A percentile compares a stretch with the other conserved stretches of the same genome.
Conservation (phyloP, 2,329 filamentous ascomycete species). For the Berkeleyomyces basicola region DNA sequence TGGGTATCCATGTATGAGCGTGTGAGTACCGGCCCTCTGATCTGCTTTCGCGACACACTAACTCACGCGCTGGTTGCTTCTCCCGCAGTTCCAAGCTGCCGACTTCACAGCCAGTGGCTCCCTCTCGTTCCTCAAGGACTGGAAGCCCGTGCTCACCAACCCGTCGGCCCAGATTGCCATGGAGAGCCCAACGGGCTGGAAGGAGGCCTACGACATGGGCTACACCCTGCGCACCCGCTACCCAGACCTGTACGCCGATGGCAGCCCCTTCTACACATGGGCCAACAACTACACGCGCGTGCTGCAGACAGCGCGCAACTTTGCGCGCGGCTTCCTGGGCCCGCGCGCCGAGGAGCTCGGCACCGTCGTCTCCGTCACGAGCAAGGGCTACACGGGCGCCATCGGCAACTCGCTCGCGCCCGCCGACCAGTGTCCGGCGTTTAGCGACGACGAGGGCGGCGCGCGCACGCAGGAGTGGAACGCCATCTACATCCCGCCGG, state of each 20-base stretch:
- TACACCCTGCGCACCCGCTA: constrained; percentile 33
- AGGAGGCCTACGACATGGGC: constrained; percentile 41
- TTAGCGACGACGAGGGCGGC: constrained; percentile 36
- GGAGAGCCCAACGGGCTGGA: constrained; percentile 43
- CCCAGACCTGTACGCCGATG: constrained; percentile 32
- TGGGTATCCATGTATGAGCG: constrained; percentile 35
- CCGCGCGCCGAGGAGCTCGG: constrained; percentile 35
- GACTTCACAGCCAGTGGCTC: constrained; percentile 36
- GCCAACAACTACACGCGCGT: constrained; percentile 49
- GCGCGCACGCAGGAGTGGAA: constrained; percentile 31
- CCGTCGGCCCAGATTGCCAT: constrained; percentile 40
- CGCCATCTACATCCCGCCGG: constrained; percentile 33
- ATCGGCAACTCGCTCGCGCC: constrained; percentile 47
- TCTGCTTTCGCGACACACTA: neutral
- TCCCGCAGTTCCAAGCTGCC: constrained; percentile 33
- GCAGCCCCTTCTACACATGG: constrained; percentile 41
- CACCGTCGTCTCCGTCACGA: constrained; percentile 41
- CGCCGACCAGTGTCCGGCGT: constrained; percentile 45
- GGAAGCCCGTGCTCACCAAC: constrained; percentile 40
- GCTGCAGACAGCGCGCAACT: constrained; percentile 44
- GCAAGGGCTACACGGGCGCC: constrained; percentile 31
- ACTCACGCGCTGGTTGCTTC: neutral
- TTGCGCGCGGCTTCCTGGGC: constrained; percentile 44
- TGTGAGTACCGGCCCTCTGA: constrained; percentile 19
- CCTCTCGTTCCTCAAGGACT: constrained; percentile 39